phyloP scores from a whole-genome alignment of 1,284 basidiomycete species.

The Neonothopanus nambi region DNA sequence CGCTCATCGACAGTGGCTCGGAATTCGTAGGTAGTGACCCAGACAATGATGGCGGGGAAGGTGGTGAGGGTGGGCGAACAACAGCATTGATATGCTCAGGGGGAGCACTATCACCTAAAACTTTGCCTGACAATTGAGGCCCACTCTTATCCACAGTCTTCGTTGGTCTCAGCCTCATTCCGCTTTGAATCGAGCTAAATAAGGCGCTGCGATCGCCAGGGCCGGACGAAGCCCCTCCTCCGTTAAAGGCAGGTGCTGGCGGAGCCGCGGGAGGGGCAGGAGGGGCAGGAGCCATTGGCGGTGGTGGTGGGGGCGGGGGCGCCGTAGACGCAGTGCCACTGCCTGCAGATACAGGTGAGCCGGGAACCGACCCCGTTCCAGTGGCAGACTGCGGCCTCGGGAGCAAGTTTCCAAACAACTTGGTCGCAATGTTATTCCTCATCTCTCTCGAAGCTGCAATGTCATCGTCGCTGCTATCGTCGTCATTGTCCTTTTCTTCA shows the following conservation, averaged over 20 bases:
- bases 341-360: constrained; percentile 4
- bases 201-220: constrained; percentile 69
- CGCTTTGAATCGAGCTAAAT: constrained; percentile 82
- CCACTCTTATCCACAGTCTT: constrained; percentile 85
- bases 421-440: constrained; percentile 73
- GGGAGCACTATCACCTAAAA: constrained; percentile 78
- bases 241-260: constrained; percentile 34
- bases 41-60: constrained; percentile 31
- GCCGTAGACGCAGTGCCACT: constrained; percentile 24
- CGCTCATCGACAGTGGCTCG: constrained; percentile 27
- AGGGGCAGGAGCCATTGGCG: constrained; percentile 35
- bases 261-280: constrained; percentile 37
- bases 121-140: constrained; percentile 68
- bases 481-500: constrained; percentile 70
- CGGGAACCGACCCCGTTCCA: constrained; percentile 24
- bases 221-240: constrained; percentile 37
- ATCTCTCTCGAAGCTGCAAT: constrained; percentile 61
- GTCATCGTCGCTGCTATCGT: constrained; percentile 83
- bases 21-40: constrained; percentile 11
- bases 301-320: constrained; percentile 37
- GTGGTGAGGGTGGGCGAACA: constrained; percentile 43
- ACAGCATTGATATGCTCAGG: constrained; percentile 65
- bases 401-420: constrained; percentile 62
- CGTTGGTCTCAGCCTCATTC: constrained; percentile 74
- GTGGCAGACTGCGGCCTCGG: constrained; percentile 45